Percentiles rank a stretch among this genome's conserved stretches.
These are phyloP conservation scores for Acarospora socialis DNA, from an alignment of 2,329 filamentous ascomycete genomes.

Conservation along the genomic window DNA sequence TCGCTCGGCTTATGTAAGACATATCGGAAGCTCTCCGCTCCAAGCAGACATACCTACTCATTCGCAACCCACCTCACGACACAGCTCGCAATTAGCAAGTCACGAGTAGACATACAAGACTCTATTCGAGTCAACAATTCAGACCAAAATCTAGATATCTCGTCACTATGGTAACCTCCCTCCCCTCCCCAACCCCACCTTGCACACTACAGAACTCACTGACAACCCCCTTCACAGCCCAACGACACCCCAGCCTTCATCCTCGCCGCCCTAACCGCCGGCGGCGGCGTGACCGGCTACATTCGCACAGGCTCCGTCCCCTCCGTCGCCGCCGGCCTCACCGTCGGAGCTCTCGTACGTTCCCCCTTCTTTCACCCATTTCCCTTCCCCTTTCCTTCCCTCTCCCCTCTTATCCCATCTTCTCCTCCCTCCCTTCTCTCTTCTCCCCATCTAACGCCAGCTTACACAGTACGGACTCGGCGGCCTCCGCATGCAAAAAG, in stretches of 20 bases:
- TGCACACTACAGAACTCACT: background rate
- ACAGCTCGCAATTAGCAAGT: no score
- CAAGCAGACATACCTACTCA: no score
- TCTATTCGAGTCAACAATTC: no score
- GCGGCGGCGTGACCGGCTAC: conserved; percentile 80
- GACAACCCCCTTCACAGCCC: conserved; percentile 9
- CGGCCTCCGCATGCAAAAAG: conserved; percentile 62
- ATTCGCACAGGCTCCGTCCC: conserved; percentile 72
- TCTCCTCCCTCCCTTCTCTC: conserved; percentile 1
- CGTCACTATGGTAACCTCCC: background rate
- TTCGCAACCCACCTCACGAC: no score
- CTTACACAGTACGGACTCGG: conserved; percentile 53
- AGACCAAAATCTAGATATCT: no score
- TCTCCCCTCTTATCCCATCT: conserved; percentile 15
- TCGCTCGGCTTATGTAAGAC: no score
- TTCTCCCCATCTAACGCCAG: background rate
- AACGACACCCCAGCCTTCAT: conserved; percentile 51
- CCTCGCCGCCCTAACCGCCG: conserved; percentile 68
- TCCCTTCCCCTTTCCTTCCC: conserved; percentile 8
- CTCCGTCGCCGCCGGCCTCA: conserved; percentile 69
- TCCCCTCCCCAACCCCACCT: background rate
- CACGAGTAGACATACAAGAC: no score
- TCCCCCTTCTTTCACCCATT: conserved; percentile 12
- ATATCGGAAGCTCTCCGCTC: no score
- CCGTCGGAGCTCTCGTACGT: conserved; percentile 55